Conservation (phyloP, 805 yeast genomes). For the Sugiyamaella valdiviana region DNA sequence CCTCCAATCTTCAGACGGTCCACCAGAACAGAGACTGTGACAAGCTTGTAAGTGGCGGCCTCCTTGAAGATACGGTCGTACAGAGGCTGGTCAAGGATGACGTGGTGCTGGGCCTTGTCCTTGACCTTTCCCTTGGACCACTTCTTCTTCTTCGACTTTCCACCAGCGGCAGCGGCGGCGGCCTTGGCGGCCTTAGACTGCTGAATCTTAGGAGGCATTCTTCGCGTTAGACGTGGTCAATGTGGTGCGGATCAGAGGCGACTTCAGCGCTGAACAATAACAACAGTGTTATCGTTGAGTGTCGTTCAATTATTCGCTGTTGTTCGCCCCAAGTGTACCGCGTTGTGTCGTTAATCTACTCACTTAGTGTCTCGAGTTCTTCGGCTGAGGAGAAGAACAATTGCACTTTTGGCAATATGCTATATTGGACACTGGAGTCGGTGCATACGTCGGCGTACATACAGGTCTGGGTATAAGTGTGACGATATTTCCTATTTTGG, state of each 20-base stretch:
- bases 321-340: no score
- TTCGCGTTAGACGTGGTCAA: constrained; percentile 17
- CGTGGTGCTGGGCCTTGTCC: constrained; percentile 99
- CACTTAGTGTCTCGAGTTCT: neutral
- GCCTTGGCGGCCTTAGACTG: constrained; percentile 99
- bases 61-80: constrained; percentile 99
- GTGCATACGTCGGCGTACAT: neutral
- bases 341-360: neutral
- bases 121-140: constrained; percentile 99
- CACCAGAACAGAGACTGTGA: constrained; percentile 95
- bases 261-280: no score
- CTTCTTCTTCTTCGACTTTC: constrained; percentile 99
- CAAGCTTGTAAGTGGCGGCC: constrained; percentile 97
- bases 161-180: constrained; percentile 99
- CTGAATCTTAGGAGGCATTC: constrained; percentile 99
- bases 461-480: neutral
- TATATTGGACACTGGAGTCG: neutral
- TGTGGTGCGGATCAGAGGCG: neutral
- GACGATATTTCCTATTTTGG: neutral
- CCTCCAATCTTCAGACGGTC: constrained; percentile 99
- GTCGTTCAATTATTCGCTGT: neutral
- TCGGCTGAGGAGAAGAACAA: neutral
- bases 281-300: neutral
- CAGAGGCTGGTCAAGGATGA: constrained; percentile 94
- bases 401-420: neutral